Conservation (phyloP, 257 asterid species). For the Fraxinus americana region DNA sequence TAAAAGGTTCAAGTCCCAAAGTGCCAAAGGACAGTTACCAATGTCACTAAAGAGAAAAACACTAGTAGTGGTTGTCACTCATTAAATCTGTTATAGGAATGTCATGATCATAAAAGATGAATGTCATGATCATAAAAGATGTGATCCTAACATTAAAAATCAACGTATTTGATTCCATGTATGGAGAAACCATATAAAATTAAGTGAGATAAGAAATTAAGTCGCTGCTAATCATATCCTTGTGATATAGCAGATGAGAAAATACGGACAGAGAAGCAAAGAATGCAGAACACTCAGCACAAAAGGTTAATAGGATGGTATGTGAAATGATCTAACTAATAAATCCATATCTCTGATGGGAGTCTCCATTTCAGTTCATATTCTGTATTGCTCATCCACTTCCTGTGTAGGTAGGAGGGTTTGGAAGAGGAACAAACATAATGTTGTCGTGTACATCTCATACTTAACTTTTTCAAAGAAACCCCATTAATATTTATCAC, state of each 20-base stretch:
- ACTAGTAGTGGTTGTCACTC: neutral
- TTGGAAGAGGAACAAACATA: neutral
- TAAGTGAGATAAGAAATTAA: neutral
- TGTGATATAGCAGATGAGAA: neutral
- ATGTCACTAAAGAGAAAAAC: neutral
- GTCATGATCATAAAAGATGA: neutral
- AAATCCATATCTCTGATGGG: neutral
- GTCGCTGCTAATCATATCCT: neutral
- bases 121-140: neutral
- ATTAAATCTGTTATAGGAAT: neutral
- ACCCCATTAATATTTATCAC: neutral
- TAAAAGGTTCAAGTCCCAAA: neutral
- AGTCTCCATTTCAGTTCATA: neutral
- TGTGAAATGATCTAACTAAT: neutral
- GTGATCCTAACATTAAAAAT: neutral
- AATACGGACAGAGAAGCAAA: neutral
- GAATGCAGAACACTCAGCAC: neutral
- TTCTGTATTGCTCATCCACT: neutral
- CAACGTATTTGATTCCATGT: neutral
- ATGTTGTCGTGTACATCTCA: neutral
- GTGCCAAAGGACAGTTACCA: neutral
- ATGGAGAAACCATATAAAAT: neutral
- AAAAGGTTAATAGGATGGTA: neutral
- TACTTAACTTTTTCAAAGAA: neutral
- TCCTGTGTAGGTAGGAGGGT: neutral